Conservation (phyloP, 306 rosid species). For the Cicer chorassanicum region DNA sequence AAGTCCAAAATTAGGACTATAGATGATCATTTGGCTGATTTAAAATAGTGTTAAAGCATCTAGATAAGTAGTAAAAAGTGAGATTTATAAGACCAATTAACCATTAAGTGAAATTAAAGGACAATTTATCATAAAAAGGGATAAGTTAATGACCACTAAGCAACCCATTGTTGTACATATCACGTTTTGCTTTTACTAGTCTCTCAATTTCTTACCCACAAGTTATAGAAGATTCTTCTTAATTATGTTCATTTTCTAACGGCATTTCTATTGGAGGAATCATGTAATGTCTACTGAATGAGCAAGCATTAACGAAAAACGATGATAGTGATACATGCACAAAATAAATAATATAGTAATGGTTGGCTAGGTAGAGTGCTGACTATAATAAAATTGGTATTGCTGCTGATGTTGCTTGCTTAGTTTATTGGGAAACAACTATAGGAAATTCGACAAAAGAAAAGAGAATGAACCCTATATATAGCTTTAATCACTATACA, state of each 20-base stretch:
- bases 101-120: background rate
- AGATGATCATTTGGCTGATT: background rate
- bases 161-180: constrained; percentile 23
- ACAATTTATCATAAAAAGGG: background rate
- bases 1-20: background rate
- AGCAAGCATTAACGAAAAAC: constrained; percentile 46
- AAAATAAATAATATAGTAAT: background rate
- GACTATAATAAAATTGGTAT: background rate
- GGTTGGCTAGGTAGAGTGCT: background rate
- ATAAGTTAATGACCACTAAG: constrained; percentile 27
- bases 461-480: no score
- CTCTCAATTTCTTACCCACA: background rate
- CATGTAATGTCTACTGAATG: constrained; percentile 43
- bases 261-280: constrained; percentile 38
- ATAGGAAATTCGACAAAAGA: no score
- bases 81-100: background rate
- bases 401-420: constrained; percentile 34
- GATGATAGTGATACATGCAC: constrained; percentile 17
- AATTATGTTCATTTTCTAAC: background rate
- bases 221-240: constrained; percentile 28
- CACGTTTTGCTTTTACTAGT: constrained; percentile 3
- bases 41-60: background rate
- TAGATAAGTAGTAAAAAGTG: background rate
- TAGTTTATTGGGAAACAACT: constrained; percentile 37
- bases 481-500: no score